Evolutionary conservation across 169 alveolate species (phyloP).

Genomic region (Pseudocohnilembus persalinus): DNA sequence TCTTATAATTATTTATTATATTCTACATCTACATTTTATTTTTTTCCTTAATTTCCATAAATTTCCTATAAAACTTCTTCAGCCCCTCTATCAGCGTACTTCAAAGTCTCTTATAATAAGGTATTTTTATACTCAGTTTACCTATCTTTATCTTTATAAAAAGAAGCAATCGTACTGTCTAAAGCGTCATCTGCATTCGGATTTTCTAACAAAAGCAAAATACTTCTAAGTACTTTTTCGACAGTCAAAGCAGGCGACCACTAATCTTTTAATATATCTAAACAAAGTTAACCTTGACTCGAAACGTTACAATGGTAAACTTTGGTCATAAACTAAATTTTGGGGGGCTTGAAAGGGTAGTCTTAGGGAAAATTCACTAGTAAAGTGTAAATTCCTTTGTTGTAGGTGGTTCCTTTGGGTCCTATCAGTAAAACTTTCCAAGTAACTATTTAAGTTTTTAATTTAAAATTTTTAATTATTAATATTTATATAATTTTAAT

Average conservation of each 20-base stretch:
- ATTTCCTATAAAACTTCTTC: too few species aligned
- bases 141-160: constrained; percentile 36
- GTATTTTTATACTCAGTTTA: too few species aligned
- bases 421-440: constrained; percentile 99
- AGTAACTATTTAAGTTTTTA: too few species aligned
- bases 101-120: too few species aligned
- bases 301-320: constrained; percentile 55
- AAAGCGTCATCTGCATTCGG: constrained; percentile 60
- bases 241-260: constrained; percentile 64
- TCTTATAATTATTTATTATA: too few species aligned
- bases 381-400: constrained; percentile 92
- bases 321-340: constrained; percentile 47
- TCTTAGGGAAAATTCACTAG: constrained; percentile 52
- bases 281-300: constrained; percentile 44
- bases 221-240: constrained; percentile 27
- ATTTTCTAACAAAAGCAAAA: constrained; percentile 33
- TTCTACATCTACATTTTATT: too few species aligned
- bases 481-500: too few species aligned
- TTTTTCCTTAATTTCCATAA: too few species aligned
- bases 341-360: constrained; percentile 60
- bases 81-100: too few species aligned
- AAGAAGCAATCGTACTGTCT: constrained; percentile 49
- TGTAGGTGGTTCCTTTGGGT: constrained; percentile 92
- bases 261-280: constrained; percentile 47
- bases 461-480: too few species aligned